Evolutionary conservation across 2,329 filamentous ascomycete species (phyloP).

Genomic region (Alternaria hordeiaustralica): DNA sequence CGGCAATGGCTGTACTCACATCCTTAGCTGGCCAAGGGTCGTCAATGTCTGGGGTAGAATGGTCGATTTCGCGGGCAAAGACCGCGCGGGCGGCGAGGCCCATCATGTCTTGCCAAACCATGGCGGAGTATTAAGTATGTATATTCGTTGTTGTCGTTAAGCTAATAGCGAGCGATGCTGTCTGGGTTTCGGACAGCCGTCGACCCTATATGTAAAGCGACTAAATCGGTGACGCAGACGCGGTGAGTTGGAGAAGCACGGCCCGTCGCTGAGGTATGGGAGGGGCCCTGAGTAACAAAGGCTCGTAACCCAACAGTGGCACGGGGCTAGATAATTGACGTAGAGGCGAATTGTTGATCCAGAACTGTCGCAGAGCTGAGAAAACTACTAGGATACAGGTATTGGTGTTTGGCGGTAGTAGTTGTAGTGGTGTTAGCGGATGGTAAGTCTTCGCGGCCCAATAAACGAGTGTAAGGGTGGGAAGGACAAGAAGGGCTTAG

Average conservation of each 20-base stretch:
- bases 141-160: constrained; percentile 23
- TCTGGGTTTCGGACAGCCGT: constrained; percentile 12
- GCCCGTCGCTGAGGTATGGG: constrained; percentile 23
- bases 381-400: constrained; percentile 11
- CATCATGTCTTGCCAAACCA: constrained; percentile 29
- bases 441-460: constrained; percentile 4
- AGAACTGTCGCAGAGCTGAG: constrained; percentile 20
- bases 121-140: constrained; percentile 27
- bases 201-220: constrained; percentile 13
- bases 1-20: constrained; percentile 37
- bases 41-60: constrained; percentile 40
- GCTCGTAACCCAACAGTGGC: constrained; percentile 30
- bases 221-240: constrained; percentile 3
- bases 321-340: constrained; percentile 41
- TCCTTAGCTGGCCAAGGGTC: constrained; percentile 51
- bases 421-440: neutral
- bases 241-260: constrained; percentile 16
- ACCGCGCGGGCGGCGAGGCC: constrained; percentile 36
- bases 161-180: constrained; percentile 17
- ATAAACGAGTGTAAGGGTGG: constrained; percentile 38
- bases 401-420: constrained; percentile 10
- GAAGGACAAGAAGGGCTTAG: constrained; percentile 21
- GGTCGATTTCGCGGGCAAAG: constrained; percentile 32
- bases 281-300: constrained; percentile 35
- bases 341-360: constrained; percentile 11